Evolutionary conservation across 2,329 filamentous ascomycete species (phyloP), one percentile per base, ranked within the genome.

Genomic region (Colletotrichum filicis): DNA sequence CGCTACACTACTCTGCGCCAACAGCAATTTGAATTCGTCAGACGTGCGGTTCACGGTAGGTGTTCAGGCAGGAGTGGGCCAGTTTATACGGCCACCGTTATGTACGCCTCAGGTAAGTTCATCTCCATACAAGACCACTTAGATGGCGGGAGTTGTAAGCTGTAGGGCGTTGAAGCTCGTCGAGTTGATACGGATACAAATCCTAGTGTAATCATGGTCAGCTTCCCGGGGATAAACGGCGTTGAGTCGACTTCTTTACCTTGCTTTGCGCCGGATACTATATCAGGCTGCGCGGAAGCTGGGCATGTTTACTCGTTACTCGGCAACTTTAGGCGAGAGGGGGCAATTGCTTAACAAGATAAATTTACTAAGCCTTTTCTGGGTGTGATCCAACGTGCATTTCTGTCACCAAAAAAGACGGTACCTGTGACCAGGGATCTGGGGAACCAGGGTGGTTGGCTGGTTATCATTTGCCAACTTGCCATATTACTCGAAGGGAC

Each of bases 351-450:
- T 49, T 46, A 46, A 46, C 42, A 22, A 49, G 19, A 49, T 19
- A 59, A 28, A 37, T 26, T 42, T 26, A 42, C 28, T 24, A 19
- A 11, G 63, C 19, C 22, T 19, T 58, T 24, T 28, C 19, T 24
- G 16, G 24, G 19, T 53, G 46, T 64, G 59, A 53, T 64, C 37
- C 65, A 62, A 58, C 52, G 30, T 58, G 64, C 65, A 56, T 57
- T 24, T 14, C 46, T 68, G 57, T 57, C 28, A 42, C 56, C 19
- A 42, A n/a, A 42, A 37, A 35, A 46, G 49, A 57, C 60, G 49
- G 35, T 57, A 56, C 60, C 49, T 60, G 61, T 32, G 66, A 61
- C 60, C 66, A 73, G 71, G 66, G 66, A 61, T 57, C 60, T 57
- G 61, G 67, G 22, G 66, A 73, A 61, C 56, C 70, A 42, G 66